Percentiles rank a stretch among this genome's conserved stretches.
phyloP scores from a whole-genome alignment of 164 flowering plant genomes.

The Vitis labrusca region DNA sequence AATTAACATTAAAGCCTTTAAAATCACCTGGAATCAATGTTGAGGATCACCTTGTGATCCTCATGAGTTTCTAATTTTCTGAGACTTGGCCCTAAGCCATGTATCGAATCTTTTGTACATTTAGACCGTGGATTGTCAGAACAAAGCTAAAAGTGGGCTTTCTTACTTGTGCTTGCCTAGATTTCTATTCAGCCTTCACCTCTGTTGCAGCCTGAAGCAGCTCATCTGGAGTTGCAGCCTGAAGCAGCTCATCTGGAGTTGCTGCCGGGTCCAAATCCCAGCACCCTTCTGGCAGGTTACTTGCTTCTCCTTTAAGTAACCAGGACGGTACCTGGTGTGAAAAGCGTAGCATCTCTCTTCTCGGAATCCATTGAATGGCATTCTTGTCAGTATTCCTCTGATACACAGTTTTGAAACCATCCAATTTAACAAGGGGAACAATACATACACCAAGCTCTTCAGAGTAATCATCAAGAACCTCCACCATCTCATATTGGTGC shows the following conservation, averaged over 20 bases:
- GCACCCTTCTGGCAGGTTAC: slow-evolving; percentile 71
- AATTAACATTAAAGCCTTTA: slow-evolving; percentile 13
- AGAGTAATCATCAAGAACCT: slow-evolving; percentile 75
- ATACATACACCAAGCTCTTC: slow-evolving; percentile 73
- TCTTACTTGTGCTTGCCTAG: slow-evolving; percentile 13
- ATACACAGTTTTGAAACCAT: slow-evolving; percentile 81
- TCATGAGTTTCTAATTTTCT: slow-evolving; percentile 7
- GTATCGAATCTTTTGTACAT: slow-evolving; percentile 30
- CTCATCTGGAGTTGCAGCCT: no score
- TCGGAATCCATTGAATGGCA: slow-evolving; percentile 65
- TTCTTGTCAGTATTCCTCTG: slow-evolving; percentile 35
- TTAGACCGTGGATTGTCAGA: slow-evolving; percentile 19
- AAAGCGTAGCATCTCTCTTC: slow-evolving; percentile 80
- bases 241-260: slow-evolving; percentile 28
- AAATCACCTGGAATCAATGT: slow-evolving; percentile 22
- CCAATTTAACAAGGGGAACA: slow-evolving; percentile 55
- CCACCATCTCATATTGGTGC: slow-evolving; percentile 88
- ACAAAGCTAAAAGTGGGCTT: slow-evolving; percentile 17
- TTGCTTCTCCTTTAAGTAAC: slow-evolving; percentile 48
- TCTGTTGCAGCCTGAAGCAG: slow-evolving; percentile 20
- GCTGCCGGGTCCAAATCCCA: slow-evolving; percentile 96
- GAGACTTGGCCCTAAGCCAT: slow-evolving; percentile 12
- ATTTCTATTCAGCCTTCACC: slow-evolving; percentile 19
- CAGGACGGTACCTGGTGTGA: slow-evolving; percentile 95
- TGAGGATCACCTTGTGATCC: slow-evolving; percentile 8